Conservation (phyloP, 305 asterid genomes). For the Fraxinus albicans region DNA sequence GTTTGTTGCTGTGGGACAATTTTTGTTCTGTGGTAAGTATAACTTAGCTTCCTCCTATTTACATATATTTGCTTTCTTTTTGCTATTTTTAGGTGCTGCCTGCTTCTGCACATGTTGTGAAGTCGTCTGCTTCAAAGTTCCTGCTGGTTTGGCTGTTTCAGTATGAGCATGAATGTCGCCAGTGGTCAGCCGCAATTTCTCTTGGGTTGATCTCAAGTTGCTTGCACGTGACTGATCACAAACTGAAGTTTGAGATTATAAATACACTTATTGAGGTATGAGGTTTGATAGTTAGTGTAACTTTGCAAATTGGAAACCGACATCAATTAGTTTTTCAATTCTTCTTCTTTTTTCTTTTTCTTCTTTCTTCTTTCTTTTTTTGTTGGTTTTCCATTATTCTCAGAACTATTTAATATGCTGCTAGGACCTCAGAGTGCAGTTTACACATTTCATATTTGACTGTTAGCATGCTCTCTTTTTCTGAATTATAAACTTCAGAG, state of each 20-base stretch:
- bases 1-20: neutral
- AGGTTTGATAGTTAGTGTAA: conserved; percentile 17
- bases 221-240: conserved; percentile 85
- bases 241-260: conserved; percentile 70
- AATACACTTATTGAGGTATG: conserved; percentile 82
- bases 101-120: conserved; percentile 66
- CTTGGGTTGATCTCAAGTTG: conserved; percentile 92
- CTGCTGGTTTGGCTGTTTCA: conserved; percentile 77
- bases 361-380: too few relatives aligned
- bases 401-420: conserved; percentile 21
- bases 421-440: conserved; percentile 10
- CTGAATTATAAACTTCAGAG: neutral
- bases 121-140: conserved; percentile 70
- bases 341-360: neutral
- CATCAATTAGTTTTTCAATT: conserved; percentile 9
- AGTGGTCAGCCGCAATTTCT: conserved; percentile 97
- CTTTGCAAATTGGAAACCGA: neutral
- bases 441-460: conserved; percentile 10
- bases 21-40: neutral
- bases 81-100: conserved; percentile 66
- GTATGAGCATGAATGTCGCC: conserved; percentile 87
- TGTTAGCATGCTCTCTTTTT: neutral
- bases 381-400: neutral
- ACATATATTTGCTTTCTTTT: conserved; percentile 20
- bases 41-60: neutral